Base-by-base conservation (phyloP, 2,329 filamentous ascomycete genomes). In the Tolypocladium tundrense region DNA sequence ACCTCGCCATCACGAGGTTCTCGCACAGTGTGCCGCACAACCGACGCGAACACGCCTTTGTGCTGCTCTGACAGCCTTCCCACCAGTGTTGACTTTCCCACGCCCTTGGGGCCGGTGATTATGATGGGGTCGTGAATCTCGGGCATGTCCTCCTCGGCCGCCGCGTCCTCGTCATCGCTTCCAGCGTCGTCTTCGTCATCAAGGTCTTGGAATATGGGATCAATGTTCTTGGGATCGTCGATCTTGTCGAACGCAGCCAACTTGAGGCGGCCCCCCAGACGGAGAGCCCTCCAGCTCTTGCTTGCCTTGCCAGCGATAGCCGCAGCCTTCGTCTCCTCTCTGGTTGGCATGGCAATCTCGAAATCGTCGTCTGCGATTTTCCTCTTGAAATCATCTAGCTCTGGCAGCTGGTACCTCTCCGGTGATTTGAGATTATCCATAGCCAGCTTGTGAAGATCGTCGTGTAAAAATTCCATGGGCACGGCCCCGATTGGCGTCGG, bases 271-370 rank as follows among this genome's bases (percentile, higher is more conserved):
- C 88, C 86, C 11, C 91, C 88, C 62, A 96, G 83, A 56, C 94
- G 85, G 61, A 99, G 76, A 6, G 91, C 90, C 64, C 92, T 84
- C 94, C 94, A 99, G 58, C 86, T 88, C 71, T 95, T 93, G 75
- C 91, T 96, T 24, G 87, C 85, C 70, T 95, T 96, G 57, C 86
- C 81, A 62, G 89, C 88, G 9, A 85, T 71, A 24, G 83, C 79
- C 14, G 73, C 72, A 0, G 75, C 74, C 62, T 81, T 83, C 55
- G 83, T 80, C 58, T 81, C 73, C 71, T 82, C 75, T 76, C 80
- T 84, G 57, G 82, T 82, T 11, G 90, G 88, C 80, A 93, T 91
- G 24, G 91, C 89, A 56, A 96, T 84, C 70, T 97, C 91, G 65
- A 97, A 85, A 58, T 96, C 88, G 67, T 91, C 88, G 57, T 86